Evolutionary conservation across 2,329 filamentous ascomycete genomes (phyloP).

Genomic region (Botryosphaeria dothidea): DNA sequence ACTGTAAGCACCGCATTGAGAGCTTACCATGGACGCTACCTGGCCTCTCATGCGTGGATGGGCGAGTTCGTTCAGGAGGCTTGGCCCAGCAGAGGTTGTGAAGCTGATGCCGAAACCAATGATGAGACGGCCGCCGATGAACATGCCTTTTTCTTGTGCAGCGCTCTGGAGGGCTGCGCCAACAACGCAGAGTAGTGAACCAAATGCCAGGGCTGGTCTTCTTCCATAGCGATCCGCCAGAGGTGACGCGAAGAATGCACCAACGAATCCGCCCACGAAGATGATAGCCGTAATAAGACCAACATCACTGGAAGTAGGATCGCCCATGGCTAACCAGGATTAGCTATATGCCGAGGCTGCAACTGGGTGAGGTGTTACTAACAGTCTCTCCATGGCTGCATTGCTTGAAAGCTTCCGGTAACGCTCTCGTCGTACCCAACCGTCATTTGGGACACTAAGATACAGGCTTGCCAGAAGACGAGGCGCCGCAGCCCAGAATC

Average conservation of each 20-base stretch:
- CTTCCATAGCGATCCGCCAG: conserved; percentile 3
- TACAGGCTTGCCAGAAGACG: background rate
- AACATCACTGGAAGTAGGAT: background rate
- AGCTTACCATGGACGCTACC: conserved; percentile 8
- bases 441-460: conserved; percentile 30
- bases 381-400: conserved; percentile 47
- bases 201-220: background rate
- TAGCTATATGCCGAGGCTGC: conserved; percentile 21
- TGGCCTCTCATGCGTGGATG: conserved; percentile 13
- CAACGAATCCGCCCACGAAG: conserved; percentile 9
- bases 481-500: conserved; percentile 7
- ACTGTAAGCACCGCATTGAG: too few relatives aligned
- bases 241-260: conserved; percentile 4
- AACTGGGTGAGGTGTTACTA: conserved; percentile 20
- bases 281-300: conserved; percentile 7
- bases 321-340: background rate
- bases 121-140: conserved; percentile 45
- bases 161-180: background rate
- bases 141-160: conserved; percentile 30
- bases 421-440: conserved; percentile 54
- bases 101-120: conserved; percentile 45
- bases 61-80: conserved; percentile 4
- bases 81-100: conserved; percentile 25
- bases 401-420: conserved; percentile 53
- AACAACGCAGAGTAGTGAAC: conserved; percentile 1